Conservation (phyloP, 75 land plant species). For the Larix kaempferi region DNA sequence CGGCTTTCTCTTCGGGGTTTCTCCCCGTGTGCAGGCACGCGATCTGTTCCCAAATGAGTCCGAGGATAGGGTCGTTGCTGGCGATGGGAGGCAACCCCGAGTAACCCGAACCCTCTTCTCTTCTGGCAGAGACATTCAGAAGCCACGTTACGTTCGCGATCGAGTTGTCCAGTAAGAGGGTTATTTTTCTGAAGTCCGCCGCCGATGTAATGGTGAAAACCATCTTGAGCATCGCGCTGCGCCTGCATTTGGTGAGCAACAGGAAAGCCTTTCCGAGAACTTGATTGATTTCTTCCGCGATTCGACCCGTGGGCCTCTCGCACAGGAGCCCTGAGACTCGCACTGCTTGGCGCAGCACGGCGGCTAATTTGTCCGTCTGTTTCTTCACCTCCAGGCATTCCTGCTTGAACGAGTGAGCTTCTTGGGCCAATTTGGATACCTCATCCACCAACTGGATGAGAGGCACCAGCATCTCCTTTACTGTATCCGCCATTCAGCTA, state of each 20-base stretch:
- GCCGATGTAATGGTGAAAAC: conserved; percentile 53
- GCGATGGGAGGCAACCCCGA: conserved; percentile 76
- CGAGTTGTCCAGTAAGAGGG: conserved; percentile 45
- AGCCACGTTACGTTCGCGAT: conserved; percentile 70
- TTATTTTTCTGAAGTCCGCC: conserved; percentile 58
- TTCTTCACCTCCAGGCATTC: conserved; percentile 60
- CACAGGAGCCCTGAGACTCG: conserved; percentile 31
- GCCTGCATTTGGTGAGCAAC: conserved; percentile 57
- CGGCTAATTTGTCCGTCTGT: conserved; percentile 38
- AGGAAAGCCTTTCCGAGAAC: conserved; percentile 51
- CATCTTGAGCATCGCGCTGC: conserved; percentile 44
- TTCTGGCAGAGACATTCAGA: conserved; percentile 37
- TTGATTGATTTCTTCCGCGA: conserved; percentile 44
- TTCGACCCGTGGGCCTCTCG: conserved; percentile 68
- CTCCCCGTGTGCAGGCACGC: conserved; percentile 36
- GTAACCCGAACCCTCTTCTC: conserved; percentile 15
- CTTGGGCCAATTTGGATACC: conserved; percentile 38
- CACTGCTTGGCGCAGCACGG: conserved; percentile 40
- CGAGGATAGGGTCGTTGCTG: conserved; percentile 67
- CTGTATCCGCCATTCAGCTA: conserved; percentile 5
- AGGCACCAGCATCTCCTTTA: conserved; percentile 46
- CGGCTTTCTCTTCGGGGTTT: conserved; percentile 43
- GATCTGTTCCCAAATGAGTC: conserved; percentile 71
- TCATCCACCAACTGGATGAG: conserved; percentile 56
- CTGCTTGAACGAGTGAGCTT: conserved; percentile 55